Base-by-base conservation (phyloP, 192 early-diverging fungal species). In the Linnemannia hyalina region DNA sequence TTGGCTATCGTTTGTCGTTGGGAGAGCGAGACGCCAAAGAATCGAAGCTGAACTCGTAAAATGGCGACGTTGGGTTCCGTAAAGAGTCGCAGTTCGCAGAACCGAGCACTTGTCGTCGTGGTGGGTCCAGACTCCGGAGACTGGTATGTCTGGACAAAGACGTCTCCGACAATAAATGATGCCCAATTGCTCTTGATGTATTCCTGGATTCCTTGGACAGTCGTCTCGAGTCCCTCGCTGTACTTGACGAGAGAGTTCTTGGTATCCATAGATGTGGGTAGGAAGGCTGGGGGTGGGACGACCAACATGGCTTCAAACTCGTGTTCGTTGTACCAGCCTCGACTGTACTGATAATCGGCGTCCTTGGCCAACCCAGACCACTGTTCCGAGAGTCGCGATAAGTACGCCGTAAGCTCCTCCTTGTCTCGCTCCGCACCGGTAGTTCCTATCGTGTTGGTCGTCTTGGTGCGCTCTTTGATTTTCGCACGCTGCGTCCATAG, bases 321-420 rank as follows among this genome's bases (percentile, higher is more conserved):
- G 26, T 73, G 69, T 13, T 90, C 85, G 47, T 88, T 91, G 55
- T 91, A 93, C 90, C 92, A 93, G 46, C 88, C 89, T 8, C 82
- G 74, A 22, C 81, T 90, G 57, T 86, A 88, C 10, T 81, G 78
- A 65, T 65, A 77, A 47, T 86, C 79, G 13, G 75, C 75, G 40
- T 86, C 84, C 54, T 81, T 86, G 8, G 84, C 84, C 55, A 80
- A 69, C 3, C 78, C 84, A 3, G 84, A 80, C 84, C 84, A 86
- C 38, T 81, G 84, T 41, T 81, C 84, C 46, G 84, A 77, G 11
- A 86, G 65, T 26, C 84, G 79, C 0, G 84, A 77, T 18, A 86
- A 29, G 42, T 86, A 86, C 0, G 74, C 65, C 6, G 47, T 22
- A 47, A 74, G 32, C 13, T 86, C 84, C 22, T 86, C 70, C 26